Percentiles rank a stretch among this genome's conserved stretches.
phyloP scores from a whole-genome alignment of 169 alveolate species.

The Neospora caninum region DNA sequence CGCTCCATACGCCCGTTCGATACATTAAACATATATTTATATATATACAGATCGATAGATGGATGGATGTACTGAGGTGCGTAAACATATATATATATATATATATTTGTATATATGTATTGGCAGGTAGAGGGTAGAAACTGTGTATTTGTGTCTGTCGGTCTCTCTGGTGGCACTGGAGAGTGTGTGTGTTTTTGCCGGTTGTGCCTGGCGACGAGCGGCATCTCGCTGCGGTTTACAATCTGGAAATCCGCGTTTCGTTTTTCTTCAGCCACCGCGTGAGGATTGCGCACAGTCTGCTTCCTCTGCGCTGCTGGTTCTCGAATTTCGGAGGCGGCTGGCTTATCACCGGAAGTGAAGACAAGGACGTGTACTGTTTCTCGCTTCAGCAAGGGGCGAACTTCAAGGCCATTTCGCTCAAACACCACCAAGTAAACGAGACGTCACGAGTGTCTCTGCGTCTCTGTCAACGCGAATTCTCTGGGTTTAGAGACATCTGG shows the following conservation, averaged over 20 bases:
- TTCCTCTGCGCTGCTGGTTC: constrained; percentile 73
- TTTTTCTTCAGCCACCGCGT: neutral
- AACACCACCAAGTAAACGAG: constrained; percentile 1
- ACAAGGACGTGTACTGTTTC: constrained; percentile 66
- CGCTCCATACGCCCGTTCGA: too few species aligned
- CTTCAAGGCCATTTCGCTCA: neutral
- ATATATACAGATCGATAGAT: neutral
- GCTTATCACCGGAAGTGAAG: constrained; percentile 72
- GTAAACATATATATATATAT: neutral
- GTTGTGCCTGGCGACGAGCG: neutral
- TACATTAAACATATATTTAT: too few species aligned
- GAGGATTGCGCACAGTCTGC: constrained; percentile 66
- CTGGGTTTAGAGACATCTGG: too few species aligned
- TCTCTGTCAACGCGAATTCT: too few species aligned
- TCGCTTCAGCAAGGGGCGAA: neutral
- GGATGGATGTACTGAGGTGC: neutral
- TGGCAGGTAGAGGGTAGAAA: too few species aligned
- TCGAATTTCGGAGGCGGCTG: constrained; percentile 66
- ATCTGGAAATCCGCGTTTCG: too few species aligned
- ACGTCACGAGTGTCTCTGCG: neutral
- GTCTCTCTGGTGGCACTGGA: neutral
- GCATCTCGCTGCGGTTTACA: neutral
- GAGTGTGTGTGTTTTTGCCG: neutral
- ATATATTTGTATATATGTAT: neutral
- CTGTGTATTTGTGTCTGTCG: neutral